A percentile compares a stretch with the other conserved stretches of the same genome.
Evolutionary conservation across 1,284 basidiomycete species (phyloP).

Genomic region (Cryptococcus sp.): DNA sequence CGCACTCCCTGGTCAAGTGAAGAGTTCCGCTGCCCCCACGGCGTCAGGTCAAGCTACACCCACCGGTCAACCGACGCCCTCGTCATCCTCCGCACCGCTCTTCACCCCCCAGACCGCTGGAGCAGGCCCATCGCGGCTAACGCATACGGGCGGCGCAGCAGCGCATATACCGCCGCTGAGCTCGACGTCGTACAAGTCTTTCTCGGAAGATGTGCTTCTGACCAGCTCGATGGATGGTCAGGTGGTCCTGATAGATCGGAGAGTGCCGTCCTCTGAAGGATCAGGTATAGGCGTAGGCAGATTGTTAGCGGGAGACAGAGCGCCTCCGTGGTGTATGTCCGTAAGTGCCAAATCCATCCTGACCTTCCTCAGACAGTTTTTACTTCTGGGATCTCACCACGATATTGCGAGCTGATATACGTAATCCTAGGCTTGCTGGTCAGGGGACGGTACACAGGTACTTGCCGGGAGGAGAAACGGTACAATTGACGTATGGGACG

Average conservation of each 20-base stretch:
- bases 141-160: conserved; percentile 10
- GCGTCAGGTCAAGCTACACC: conserved; percentile 1
- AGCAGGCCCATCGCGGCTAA: conserved; percentile 13
- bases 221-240: conserved; percentile 91
- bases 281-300: conserved; percentile 68
- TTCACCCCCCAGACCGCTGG: conserved; percentile 13
- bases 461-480: conserved; percentile 91
- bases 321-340: conserved; percentile 94
- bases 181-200: conserved; percentile 62
- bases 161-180: conserved; percentile 58
- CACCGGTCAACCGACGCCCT: conserved; percentile 9
- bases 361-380: too few relatives aligned
- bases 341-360: conserved; percentile 55
- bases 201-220: conserved; percentile 82
- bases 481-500: conserved; percentile 91
- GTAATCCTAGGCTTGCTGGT: conserved; percentile 83
- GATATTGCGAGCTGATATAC: neutral
- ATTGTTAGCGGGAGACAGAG: conserved; percentile 82
- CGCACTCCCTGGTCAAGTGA: conserved; percentile 20
- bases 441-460: conserved; percentile 80
- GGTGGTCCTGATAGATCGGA: conserved; percentile 85
- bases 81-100: conserved; percentile 20
- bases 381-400: neutral
- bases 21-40: conserved; percentile 1
- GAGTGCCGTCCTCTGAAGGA: conserved; percentile 62